Evolutionary conservation across 352 stramenopile genomes (phyloP), one percentile per base, ranked within the genome.

Genomic region (Phytophthora palmivora): DNA sequence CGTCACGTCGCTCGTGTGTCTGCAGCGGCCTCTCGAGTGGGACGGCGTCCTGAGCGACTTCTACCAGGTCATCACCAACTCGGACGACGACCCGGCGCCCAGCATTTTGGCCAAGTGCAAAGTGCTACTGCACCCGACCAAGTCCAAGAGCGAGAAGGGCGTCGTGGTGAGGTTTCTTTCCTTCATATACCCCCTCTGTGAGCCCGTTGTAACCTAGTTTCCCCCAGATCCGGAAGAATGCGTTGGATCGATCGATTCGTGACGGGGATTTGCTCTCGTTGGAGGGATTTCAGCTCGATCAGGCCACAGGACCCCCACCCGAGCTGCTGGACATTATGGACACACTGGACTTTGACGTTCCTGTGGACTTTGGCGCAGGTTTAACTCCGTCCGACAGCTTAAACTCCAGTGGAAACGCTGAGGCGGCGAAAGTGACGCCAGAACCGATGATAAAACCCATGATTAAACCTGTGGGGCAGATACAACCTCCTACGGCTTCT

Each of bases 11-110:
- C 81, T 94, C 63, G 85, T 94, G 68, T 91, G 82, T 70, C 82
- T 94, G 34, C 77, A 90, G 63, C 82, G 85, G 24, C 85, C 85
- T 52, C 79, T 94, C 46, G 79, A 90, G 43, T 94, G 85, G 85
- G 80, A 77, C 43, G 54, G 74, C 57, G 85, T 94, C 53, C 73
- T 94, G 3, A 70, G 74, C 52, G 85, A 94, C 70, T 92, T 94
- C 67, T 92, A 91, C 70, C 82, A 92, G 67, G 82, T 82, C 42
- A 87, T 94, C 56, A 90, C 74, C 47, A 89, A 94, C 75, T 82
- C 82, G 52, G 85, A 94, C 67, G 85, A 94, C 43, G 81, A 90
- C 28, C 85, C 85, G 21, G 72, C 68, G 36, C 63, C 76, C 21
- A 77, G 67, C 24, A 63, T 83, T 32, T 62, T 91, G 36, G 78